Evolutionary conservation across 495 filamentous ascomycete species (phyloP).

Genomic region (Neurospora sp.): DNA sequence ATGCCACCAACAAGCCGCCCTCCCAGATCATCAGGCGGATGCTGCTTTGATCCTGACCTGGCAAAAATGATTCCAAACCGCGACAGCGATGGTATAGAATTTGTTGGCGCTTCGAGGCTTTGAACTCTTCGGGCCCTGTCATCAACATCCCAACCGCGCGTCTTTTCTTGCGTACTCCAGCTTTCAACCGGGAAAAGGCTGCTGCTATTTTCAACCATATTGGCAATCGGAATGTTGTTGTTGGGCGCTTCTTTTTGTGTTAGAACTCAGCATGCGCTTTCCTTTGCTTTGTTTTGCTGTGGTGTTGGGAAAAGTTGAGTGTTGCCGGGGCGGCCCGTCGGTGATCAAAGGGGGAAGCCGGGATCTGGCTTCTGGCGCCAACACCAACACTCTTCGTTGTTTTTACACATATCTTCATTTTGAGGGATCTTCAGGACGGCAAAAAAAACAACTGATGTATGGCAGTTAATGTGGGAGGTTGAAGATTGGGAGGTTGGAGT

Average conservation of each 20-base stretch:
- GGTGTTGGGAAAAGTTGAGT: background rate
- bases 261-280: background rate
- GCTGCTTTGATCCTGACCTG: background rate
- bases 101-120: background rate
- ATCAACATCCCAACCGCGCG: background rate
- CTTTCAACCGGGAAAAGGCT: background rate
- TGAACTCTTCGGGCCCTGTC: background rate
- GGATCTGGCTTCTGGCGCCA: background rate
- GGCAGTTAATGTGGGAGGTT: background rate
- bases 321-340: background rate
- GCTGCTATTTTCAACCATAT: background rate
- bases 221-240: background rate
- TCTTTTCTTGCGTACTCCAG: background rate
- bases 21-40: background rate
- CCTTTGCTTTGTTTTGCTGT: background rate
- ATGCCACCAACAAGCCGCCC: background rate
- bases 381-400: background rate
- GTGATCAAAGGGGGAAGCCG: background rate
- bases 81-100: background rate
- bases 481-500: background rate
- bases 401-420: background rate
- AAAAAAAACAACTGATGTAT: background rate
- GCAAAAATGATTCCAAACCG: background rate
- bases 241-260: background rate
- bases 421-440: background rate